phyloP scores from a whole-genome alignment of 148 eudicot genomes.

The Spergularia marina region DNA sequence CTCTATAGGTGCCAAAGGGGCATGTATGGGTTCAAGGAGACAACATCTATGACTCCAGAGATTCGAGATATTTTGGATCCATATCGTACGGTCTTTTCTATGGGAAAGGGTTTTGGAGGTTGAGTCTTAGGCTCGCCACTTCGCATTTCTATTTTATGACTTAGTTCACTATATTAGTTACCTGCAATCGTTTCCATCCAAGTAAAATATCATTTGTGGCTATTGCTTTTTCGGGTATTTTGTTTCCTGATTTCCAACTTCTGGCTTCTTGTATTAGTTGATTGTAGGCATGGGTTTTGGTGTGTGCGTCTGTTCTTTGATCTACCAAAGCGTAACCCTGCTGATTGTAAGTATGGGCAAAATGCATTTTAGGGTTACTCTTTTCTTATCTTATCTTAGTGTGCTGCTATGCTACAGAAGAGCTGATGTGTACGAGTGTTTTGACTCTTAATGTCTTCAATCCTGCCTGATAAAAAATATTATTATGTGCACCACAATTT shows the following conservation, averaged over 20 bases:
- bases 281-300: too few species aligned
- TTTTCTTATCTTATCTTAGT: neutral
- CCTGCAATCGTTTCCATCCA: slow-evolving; percentile 3
- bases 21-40: slow-evolving; percentile 88
- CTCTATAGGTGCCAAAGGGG: slow-evolving; percentile 74
- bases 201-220: neutral
- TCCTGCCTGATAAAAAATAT: slow-evolving; percentile 8
- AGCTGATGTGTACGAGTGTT: too few species aligned
- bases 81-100: slow-evolving; percentile 65
- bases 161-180: neutral
- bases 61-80: slow-evolving; percentile 76
- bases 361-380: too few species aligned
- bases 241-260: too few species aligned
- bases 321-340: too few species aligned
- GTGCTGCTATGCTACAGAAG: too few species aligned
- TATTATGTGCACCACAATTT: neutral
- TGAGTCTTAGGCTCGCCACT: slow-evolving; percentile 26
- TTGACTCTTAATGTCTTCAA: too few species aligned
- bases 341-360: too few species aligned
- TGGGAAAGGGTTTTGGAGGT: slow-evolving; percentile 59
- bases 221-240: too few species aligned
- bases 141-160: neutral
- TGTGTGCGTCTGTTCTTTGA: too few species aligned
- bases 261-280: too few species aligned
- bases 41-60: slow-evolving; percentile 51